Evolutionary conservation across 257 asterid species (phyloP).

Genomic region (Ilex aquifolium): DNA sequence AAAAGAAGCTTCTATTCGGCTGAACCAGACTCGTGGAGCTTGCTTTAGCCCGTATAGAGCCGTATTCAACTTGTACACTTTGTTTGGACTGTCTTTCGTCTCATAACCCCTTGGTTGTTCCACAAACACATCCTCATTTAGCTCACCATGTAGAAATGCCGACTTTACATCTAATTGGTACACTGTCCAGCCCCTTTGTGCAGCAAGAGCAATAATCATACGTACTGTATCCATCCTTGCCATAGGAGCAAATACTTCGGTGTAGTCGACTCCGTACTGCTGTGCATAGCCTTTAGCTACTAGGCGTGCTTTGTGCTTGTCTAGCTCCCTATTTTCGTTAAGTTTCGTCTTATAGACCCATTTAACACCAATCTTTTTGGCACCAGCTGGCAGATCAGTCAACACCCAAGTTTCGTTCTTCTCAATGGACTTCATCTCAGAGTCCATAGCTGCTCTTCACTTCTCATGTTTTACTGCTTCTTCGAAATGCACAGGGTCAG

Average conservation of each 20-base stretch:
- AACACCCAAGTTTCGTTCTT: not conserved
- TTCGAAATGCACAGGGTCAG: not conserved
- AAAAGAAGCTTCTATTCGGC: too few relatives aligned
- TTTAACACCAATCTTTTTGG: not conserved
- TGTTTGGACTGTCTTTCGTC: too few relatives aligned
- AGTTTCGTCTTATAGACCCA: slow-evolving; percentile 5
- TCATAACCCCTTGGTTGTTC: not conserved
- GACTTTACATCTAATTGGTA: not conserved
- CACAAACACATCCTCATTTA: not conserved
- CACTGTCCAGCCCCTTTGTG: not conserved
- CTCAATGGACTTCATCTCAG: not conserved
- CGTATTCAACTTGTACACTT: too few relatives aligned
- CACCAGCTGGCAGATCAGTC: not conserved
- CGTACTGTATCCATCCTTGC: too few relatives aligned
- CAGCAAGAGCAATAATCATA: not conserved
- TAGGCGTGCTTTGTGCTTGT: not conserved
- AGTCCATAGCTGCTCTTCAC: not conserved
- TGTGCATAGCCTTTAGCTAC: not conserved
- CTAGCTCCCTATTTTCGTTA: slow-evolving; percentile 1
- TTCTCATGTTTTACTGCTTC: not conserved
- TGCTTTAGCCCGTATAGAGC: too few relatives aligned
- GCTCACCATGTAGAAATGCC: not conserved
- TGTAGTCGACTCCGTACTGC: not conserved
- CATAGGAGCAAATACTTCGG: too few relatives aligned
- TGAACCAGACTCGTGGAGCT: too few relatives aligned